phyloP scores from a whole-genome alignment of 352 stramenopile species.

The Pythium plurisporium region DNA sequence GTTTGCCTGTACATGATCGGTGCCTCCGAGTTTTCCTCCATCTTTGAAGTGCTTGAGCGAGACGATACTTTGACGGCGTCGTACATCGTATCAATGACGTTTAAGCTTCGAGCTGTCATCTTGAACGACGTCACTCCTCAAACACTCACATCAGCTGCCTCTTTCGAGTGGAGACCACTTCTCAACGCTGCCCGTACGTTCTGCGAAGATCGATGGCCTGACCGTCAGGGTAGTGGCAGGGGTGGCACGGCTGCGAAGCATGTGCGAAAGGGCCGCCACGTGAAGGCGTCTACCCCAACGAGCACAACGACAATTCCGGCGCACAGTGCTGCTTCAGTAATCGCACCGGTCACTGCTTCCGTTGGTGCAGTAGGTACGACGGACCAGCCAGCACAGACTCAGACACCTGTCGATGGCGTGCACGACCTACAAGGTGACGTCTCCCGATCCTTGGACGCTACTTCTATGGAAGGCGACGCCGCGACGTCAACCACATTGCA shows the following conservation, averaged over 20 bases:
- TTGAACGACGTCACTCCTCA: conserved; percentile 7
- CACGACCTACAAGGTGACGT: too few relatives aligned
- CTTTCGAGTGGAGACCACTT: conserved; percentile 32
- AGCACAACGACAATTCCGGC: neutral
- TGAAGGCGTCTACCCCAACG: neutral
- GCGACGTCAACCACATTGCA: neutral
- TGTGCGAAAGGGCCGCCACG: neutral
- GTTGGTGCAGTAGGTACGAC: neutral
- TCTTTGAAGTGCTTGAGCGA: conserved; percentile 1
- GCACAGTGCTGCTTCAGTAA: neutral
- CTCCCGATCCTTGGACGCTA: too few relatives aligned
- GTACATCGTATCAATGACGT: neutral
- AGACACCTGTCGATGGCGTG: neutral
- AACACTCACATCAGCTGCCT: neutral
- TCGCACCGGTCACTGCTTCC: too few relatives aligned
- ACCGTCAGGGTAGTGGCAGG: conserved; percentile 28
- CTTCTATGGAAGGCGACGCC: too few relatives aligned
- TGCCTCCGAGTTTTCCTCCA: conserved; percentile 1
- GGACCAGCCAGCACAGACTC: neutral
- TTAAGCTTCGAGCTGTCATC: conserved; percentile 11
- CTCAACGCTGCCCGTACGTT: conserved; percentile 35
- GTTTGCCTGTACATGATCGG: conserved; percentile 32
- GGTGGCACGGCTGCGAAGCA: neutral
- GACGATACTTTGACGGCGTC: neutral
- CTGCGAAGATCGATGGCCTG: conserved; percentile 64